Evolutionary conservation across 306 rosid genomes (phyloP), one percentile per base, ranked within the genome.

Genomic region (Glycyrrhiza uralensis): DNA sequence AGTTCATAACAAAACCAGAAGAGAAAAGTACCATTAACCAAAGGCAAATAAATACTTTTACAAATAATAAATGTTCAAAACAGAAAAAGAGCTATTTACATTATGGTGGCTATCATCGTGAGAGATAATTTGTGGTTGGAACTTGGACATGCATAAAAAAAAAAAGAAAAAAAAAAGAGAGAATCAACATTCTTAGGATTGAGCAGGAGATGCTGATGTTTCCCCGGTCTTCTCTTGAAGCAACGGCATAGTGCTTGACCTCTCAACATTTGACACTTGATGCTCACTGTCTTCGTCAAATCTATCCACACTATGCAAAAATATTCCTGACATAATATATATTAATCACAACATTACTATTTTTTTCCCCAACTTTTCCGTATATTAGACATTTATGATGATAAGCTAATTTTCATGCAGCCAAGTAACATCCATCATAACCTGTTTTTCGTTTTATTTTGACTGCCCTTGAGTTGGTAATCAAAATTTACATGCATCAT

Each of bases 221-320:
- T 74, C 85, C 44, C 64, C 75, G 8, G 66, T 72, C 64, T 75
- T 55, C 47, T 69, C 84, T 77, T 61, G 82, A 46, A 90, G 96
- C 85, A 88, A 87, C 0, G 89, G 92, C 45, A 77, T 52, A 20
- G 85, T 75, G 86, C 56, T 82, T 41, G 85, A 67, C 55, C 83
- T 71, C 26, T 85, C 86, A 0, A 42, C 33, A 10, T 67, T 51
- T 14, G 76, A 32, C 20, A 39, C 62, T n/a, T 69, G 72, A 39
- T 64, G 62, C 69, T 73, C 85, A 49, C 65, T 50, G 4, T 87
- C 91, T 61, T 90, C 97, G 0, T 90, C 45, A 75, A 46, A 90
- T 81, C 80, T 87, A 70, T 85, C 93, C 50, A 80, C 89, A 57
- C 84, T 83, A 32, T 47, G 81, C 65, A 93, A 38, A 85, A 85